phyloP scores from a whole-genome alignment of 768 basidiomycete genomes.

The Mrakia gelida region DNA sequence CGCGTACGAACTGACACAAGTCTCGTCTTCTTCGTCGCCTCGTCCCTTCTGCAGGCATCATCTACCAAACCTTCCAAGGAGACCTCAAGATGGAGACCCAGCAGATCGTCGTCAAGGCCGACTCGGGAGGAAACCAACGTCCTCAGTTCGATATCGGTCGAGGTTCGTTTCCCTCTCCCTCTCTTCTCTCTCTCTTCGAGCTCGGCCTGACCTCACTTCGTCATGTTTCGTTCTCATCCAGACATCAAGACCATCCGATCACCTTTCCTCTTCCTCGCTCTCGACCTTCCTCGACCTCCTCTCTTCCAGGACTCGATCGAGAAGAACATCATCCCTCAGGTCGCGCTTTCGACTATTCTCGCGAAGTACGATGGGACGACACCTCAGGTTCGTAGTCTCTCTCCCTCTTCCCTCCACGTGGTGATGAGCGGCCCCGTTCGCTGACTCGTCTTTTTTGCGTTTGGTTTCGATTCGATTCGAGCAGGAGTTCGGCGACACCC shows the following conservation, averaged over 20 bases:
- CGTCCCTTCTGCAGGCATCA: conserved; percentile 59
- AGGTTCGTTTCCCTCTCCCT: conserved; percentile 52
- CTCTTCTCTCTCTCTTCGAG: not conserved
- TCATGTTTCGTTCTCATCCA: not conserved
- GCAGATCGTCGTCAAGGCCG: conserved; percentile 78
- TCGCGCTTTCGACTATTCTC: conserved; percentile 80
- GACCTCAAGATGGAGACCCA: conserved; percentile 89
- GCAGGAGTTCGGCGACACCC: conserved; percentile 73
- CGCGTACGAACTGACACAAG: not conserved
- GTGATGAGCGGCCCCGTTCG: conserved; percentile 8
- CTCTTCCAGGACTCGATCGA: conserved; percentile 92
- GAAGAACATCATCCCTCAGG: conserved; percentile 99
- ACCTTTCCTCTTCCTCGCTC: conserved; percentile 91
- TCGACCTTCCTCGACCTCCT: conserved; percentile 95
- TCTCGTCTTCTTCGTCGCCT: not conserved
- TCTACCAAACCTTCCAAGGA: conserved; percentile 91
- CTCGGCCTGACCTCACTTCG: not conserved
- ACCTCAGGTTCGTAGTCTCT: conserved; percentile 60
- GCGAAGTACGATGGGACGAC: conserved; percentile 90
- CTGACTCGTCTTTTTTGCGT: conserved; percentile 22
- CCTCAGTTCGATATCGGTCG: conserved; percentile 91
- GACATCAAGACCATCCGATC: conserved; percentile 80
- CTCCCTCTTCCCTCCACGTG: too few relatives aligned
- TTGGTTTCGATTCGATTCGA: not conserved
- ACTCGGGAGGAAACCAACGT: conserved; percentile 67